Conservation (phyloP, 768 basidiomycete species). For the Suillus bovinus region DNA sequence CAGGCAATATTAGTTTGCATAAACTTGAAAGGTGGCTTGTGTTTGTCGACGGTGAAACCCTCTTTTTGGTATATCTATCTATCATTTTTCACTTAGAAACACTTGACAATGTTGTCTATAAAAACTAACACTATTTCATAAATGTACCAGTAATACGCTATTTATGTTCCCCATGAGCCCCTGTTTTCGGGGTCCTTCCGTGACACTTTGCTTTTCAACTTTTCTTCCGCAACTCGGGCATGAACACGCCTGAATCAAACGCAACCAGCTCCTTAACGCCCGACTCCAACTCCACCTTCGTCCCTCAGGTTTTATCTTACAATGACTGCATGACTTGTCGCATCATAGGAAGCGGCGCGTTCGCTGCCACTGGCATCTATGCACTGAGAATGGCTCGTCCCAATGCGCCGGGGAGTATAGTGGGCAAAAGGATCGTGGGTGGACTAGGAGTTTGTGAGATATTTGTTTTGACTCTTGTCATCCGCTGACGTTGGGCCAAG, state of each 20-base stretch:
- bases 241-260: neutral
- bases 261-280: neutral
- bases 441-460: conserved; percentile 62
- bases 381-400: conserved; percentile 66
- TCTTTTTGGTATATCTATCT: neutral
- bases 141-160: neutral
- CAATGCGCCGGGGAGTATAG: conserved; percentile 57
- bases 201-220: neutral
- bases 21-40: neutral
- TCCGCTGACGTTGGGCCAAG: conserved; percentile 20
- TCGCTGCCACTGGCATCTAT: conserved; percentile 65
- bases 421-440: conserved; percentile 62
- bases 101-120: neutral
- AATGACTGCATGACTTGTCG: conserved; percentile 71
- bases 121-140: neutral
- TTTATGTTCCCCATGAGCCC: neutral
- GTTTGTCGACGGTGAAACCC: no score
- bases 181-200: neutral
- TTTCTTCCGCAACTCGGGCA: neutral
- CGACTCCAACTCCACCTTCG: neutral
- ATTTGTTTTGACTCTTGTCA: neutral
- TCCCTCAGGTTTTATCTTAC: conserved; percentile 10
- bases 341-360: conserved; percentile 63
- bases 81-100: neutral
- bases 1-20: neutral